A percentile compares a stretch with the other conserved stretches of the same genome.
These are phyloP conservation scores for Senecio squalidus DNA, from an alignment of 140 eudicot genomes.

Conservation along the genomic window DNA sequence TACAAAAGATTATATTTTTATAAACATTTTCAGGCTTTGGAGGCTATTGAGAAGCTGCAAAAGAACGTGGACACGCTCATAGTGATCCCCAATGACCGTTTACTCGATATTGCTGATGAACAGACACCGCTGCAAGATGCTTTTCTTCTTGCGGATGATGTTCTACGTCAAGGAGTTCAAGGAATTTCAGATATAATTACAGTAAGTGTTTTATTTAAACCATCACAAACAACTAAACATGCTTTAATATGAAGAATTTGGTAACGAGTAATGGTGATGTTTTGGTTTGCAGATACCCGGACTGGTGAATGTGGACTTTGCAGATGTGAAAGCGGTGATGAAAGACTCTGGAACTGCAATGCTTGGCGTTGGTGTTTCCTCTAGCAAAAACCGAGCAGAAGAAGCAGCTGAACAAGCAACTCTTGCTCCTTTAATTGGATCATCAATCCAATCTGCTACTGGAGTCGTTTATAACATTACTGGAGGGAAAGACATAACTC, in stretches of 20 bases:
- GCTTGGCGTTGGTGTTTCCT: slow-evolving; percentile 98
- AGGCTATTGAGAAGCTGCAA: slow-evolving; percentile 94
- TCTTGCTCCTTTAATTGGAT: slow-evolving; percentile 88
- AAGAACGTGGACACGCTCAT: slow-evolving; percentile 91
- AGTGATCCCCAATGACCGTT: slow-evolving; percentile 91
- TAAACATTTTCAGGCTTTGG: slow-evolving; percentile 60
- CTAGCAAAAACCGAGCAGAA: slow-evolving; percentile 96
- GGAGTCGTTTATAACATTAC: slow-evolving; percentile 93
- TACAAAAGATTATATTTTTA: slow-evolving; percentile 1
- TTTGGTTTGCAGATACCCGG: slow-evolving; percentile 97
- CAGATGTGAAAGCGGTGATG: slow-evolving; percentile 96
- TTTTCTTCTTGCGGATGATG: slow-evolving; percentile 97
- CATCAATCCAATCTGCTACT: slow-evolving; percentile 95
- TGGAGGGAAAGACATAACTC: slow-evolving; percentile 92
- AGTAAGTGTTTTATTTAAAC: slow-evolving; percentile 39
- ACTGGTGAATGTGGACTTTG: slow-evolving; percentile 95
- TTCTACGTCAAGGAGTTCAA: slow-evolving; percentile 95
- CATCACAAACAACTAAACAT: not conserved
- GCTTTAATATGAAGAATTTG: not conserved
- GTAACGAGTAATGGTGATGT: no score
- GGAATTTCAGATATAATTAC: slow-evolving; percentile 96
- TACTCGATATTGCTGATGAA: slow-evolving; percentile 88
- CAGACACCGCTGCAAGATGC: slow-evolving; percentile 88
- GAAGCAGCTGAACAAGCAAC: slow-evolving; percentile 99
- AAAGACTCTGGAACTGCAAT: slow-evolving; percentile 98